Evolutionary conservation across 495 filamentous ascomycete genomes (phyloP).

Genomic region (Annulohypoxylon maeteangense): DNA sequence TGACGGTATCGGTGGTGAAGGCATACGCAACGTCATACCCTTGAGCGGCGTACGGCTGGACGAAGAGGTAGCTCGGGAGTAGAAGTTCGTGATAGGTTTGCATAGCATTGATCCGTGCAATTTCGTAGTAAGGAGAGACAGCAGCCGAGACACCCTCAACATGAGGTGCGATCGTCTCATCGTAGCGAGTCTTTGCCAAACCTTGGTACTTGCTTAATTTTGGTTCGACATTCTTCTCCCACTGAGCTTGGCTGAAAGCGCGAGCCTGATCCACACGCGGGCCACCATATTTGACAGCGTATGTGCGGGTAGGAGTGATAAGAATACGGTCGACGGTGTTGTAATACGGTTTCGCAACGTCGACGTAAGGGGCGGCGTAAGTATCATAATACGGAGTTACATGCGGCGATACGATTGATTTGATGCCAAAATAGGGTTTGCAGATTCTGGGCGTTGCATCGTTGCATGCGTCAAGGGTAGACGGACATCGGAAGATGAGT

Average conservation of each 20-base stretch:
- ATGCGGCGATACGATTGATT: slow-evolving; percentile 76
- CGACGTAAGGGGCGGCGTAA: slow-evolving; percentile 85
- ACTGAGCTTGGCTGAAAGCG: slow-evolving; percentile 73
- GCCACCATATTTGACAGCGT: slow-evolving; percentile 80
- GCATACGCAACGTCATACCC: slow-evolving; percentile 73
- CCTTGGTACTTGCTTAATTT: slow-evolving; percentile 71
- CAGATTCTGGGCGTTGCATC: slow-evolving; percentile 82
- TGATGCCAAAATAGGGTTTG: slow-evolving; percentile 79
- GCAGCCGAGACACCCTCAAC: slow-evolving; percentile 67
- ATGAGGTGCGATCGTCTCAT: slow-evolving; percentile 75
- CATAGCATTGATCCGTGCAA: slow-evolving; percentile 66
- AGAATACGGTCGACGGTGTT: slow-evolving; percentile 70
- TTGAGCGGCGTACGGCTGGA: slow-evolving; percentile 77
- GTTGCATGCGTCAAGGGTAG: slow-evolving; percentile 70
- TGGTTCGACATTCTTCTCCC: slow-evolving; percentile 80
- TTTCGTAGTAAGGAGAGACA: slow-evolving; percentile 76
- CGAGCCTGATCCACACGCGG: slow-evolving; percentile 75
- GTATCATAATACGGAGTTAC: slow-evolving; percentile 85
- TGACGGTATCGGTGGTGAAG: slow-evolving; percentile 73
- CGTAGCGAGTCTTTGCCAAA: slow-evolving; percentile 72
- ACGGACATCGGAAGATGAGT: slow-evolving; percentile 83
- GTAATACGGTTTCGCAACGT: slow-evolving; percentile 80
- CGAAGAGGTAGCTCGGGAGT: slow-evolving; percentile 76
- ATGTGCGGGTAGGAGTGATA: slow-evolving; percentile 70
- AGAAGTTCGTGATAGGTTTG: slow-evolving; percentile 77